phyloP scores from a whole-genome alignment of 2,329 filamentous ascomycete species.

The Orbilia oligospora region DNA sequence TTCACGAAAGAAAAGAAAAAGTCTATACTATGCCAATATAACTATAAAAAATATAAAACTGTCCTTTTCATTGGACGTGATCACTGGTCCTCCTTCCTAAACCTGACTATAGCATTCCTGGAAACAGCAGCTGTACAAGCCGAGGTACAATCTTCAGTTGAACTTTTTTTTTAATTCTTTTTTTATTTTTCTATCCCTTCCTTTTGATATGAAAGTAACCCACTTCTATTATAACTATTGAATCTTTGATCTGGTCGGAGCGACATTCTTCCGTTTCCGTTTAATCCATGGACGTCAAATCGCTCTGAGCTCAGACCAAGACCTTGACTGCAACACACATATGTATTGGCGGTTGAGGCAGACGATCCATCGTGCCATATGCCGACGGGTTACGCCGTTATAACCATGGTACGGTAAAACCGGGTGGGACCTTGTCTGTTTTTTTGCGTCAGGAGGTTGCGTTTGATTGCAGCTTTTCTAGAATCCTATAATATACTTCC shows the following conservation, averaged over 20 bases:
- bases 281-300: constrained; percentile 3
- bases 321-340: constrained; percentile 1
- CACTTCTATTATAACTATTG: background rate
- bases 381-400: constrained; percentile 20
- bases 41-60: background rate
- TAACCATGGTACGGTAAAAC: constrained; percentile 27
- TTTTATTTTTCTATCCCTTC: too few relatives aligned
- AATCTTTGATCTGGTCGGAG: background rate
- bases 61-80: constrained; percentile 15
- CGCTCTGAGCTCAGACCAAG: background rate
- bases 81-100: constrained; percentile 23
- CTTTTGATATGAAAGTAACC: background rate
- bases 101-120: constrained; percentile 11
- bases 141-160: constrained; percentile 2
- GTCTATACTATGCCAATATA: too few relatives aligned
- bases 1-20: too few relatives aligned
- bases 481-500: constrained; percentile 3
- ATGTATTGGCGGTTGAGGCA: background rate
- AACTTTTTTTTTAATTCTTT: background rate
- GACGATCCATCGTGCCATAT: constrained; percentile 11
- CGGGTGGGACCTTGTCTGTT: constrained; percentile 14
- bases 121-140: constrained; percentile 24
- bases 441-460: background rate
- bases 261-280: constrained; percentile 22
- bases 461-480: constrained; percentile 12